A percentile compares a stretch with the other conserved stretches of the same genome.
Conservation (phyloP, 75 land plant species). For the Gnetum montanum region DNA sequence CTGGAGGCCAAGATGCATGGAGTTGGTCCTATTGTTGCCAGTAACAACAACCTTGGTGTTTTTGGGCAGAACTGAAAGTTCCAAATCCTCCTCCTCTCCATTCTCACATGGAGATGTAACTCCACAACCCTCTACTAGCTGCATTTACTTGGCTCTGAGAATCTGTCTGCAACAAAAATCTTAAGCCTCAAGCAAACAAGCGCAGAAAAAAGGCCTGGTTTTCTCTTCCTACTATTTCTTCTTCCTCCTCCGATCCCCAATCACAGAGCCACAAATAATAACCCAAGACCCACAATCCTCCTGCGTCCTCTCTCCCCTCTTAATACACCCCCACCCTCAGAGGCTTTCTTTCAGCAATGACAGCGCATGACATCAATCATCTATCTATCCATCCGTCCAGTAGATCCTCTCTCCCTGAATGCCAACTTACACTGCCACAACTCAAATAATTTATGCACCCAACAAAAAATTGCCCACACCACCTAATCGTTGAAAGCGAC, state of each 20-base stretch:
- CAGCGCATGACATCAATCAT: too few species aligned
- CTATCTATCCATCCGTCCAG: too few species aligned
- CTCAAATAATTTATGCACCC: background rate
- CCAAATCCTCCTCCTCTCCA: conserved; percentile 32
- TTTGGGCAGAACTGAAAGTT: conserved; percentile 54
- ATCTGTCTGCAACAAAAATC: background rate
- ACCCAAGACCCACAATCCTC: too few species aligned
- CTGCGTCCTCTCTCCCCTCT: too few species aligned
- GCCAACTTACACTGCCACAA: conserved; percentile 1
- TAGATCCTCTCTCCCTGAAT: conserved; percentile 4
- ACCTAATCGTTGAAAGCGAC: conserved; percentile 11
- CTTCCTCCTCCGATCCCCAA: too few species aligned
- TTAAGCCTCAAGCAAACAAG: background rate
- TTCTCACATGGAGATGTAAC: conserved; percentile 22
- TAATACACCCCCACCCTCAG: too few species aligned
- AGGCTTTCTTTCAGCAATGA: too few species aligned
- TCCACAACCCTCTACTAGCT: conserved; percentile 14
- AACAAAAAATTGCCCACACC: background rate
- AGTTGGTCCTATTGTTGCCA: conserved; percentile 60
- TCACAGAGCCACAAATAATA: too few species aligned
- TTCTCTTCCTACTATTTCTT: conserved; percentile 3
- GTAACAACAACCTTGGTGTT: conserved; percentile 59
- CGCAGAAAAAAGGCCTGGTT: background rate
- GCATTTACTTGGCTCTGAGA: conserved; percentile 3
- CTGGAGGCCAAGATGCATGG: conserved; percentile 52